Percentiles rank a stretch among this genome's conserved stretches.
Evolutionary conservation across 2,329 filamentous ascomycete species (phyloP).

Genomic region (Phaeosphaeria sp.): DNA sequence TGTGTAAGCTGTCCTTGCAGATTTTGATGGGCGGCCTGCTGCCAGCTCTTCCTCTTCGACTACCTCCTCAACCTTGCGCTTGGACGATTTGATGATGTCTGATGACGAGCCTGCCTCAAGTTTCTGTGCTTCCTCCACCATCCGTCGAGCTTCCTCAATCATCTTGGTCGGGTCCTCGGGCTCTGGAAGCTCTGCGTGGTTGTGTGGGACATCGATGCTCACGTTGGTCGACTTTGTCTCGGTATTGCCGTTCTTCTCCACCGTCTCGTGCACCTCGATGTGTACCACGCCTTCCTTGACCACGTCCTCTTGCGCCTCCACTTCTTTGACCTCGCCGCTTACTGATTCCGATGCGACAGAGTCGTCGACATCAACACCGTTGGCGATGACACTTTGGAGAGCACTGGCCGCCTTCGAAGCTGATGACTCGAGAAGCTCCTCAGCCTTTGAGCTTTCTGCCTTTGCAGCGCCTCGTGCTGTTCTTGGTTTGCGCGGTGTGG

Average conservation of each 20-base stretch:
- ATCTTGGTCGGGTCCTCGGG: slow-evolving; percentile 81
- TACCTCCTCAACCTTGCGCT: slow-evolving; percentile 63
- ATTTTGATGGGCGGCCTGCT: slow-evolving; percentile 69
- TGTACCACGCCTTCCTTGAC: slow-evolving; percentile 61
- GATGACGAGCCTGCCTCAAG: slow-evolving; percentile 46
- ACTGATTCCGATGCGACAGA: slow-evolving; percentile 52
- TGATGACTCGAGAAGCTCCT: slow-evolving; percentile 48
- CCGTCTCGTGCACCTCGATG: slow-evolving; percentile 72
- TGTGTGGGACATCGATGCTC: slow-evolving; percentile 76
- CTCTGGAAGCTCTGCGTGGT: slow-evolving; percentile 69
- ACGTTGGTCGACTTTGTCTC: slow-evolving; percentile 76
- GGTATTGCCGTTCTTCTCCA: slow-evolving; percentile 63
- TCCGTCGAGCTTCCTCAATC: slow-evolving; percentile 84
- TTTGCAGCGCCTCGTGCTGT: slow-evolving; percentile 49
- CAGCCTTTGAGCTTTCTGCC: slow-evolving; percentile 35
- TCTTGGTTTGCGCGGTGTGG: slow-evolving; percentile 62
- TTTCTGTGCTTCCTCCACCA: slow-evolving; percentile 77
- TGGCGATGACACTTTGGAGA: slow-evolving; percentile 40
- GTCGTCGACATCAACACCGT: slow-evolving; percentile 33
- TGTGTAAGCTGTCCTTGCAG: slow-evolving; percentile 64
- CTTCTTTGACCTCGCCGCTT: slow-evolving; percentile 49
- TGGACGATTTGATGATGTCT: slow-evolving; percentile 28
- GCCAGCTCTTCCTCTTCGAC: slow-evolving; percentile 58
- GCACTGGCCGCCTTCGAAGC: slow-evolving; percentile 59
- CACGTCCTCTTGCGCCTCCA: slow-evolving; percentile 17